These are phyloP conservation scores for Colletotrichum sp. DNA, from an alignment of 2,329 filamentous ascomycete species.

Conservation along the genomic window DNA sequence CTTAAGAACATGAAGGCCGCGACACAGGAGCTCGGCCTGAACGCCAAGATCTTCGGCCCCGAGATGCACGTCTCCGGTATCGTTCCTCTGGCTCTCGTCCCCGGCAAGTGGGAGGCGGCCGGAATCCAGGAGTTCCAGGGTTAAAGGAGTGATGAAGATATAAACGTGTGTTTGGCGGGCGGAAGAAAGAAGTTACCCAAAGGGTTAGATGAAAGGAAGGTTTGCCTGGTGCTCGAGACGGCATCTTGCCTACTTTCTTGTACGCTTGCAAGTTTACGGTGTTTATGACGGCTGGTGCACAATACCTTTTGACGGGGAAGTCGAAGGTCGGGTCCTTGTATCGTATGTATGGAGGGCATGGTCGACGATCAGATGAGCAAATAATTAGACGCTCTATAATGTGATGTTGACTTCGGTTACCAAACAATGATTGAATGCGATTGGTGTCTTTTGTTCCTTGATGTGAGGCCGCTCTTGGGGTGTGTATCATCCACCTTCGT, in stretches of 20 bases:
- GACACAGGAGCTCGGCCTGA: constrained; percentile 87
- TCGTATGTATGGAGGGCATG: constrained; percentile 24
- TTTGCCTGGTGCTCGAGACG: constrained; percentile 18
- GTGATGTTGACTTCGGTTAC: constrained; percentile 21
- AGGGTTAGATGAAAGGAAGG: constrained; percentile 19
- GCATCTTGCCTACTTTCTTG: constrained; percentile 23
- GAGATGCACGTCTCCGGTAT: constrained; percentile 99
- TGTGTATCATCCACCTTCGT: neutral
- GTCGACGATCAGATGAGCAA: constrained; percentile 24
- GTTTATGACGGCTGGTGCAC: constrained; percentile 23
- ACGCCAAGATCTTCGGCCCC: constrained; percentile 67
- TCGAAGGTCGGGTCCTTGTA: constrained; percentile 22
- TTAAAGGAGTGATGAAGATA: constrained; percentile 38
- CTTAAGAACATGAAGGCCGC: constrained; percentile 99
- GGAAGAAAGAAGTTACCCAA: neutral
- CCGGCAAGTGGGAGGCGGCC: constrained; percentile 68
- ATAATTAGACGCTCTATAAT: constrained; percentile 25
- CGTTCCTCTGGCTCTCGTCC: constrained; percentile 85
- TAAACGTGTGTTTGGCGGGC: neutral
- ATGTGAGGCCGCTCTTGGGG: neutral
- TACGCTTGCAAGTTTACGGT: constrained; percentile 24
- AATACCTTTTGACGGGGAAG: constrained; percentile 18
- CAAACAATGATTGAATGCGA: neutral
- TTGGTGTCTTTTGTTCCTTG: neutral
- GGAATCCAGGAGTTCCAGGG: constrained; percentile 65